Percentiles rank a stretch among this genome's conserved stretches.
These are phyloP conservation scores for Penicillium nordicum DNA, from an alignment of 2,329 filamentous ascomycete genomes.

Conservation along the genomic window DNA sequence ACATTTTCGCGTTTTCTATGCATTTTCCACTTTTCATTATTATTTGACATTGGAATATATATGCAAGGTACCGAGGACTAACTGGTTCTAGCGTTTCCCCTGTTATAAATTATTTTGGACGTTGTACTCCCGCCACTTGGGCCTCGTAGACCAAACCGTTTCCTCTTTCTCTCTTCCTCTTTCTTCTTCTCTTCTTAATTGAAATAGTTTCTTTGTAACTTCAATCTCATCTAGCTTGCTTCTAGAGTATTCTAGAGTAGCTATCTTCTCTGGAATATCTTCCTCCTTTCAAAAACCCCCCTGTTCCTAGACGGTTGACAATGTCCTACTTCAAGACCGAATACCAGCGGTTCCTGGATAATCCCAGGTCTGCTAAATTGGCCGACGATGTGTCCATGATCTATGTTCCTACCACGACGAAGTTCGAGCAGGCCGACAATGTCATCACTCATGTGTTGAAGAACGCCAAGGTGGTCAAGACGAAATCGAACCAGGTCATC, in stretches of 20 bases:
- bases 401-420: constrained; percentile 86
- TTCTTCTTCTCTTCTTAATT: not conserved
- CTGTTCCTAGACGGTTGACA: constrained; percentile 9
- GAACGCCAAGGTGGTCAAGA: constrained; percentile 71
- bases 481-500: constrained; percentile 75
- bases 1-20: not conserved
- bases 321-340: constrained; percentile 45
- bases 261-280: not conserved
- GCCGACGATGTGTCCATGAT: constrained; percentile 66
- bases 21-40: not conserved
- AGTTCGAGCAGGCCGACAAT: constrained; percentile 65
- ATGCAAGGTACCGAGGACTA: constrained; percentile 11
- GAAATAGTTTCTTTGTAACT: not conserved
- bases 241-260: not conserved
- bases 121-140: not conserved
- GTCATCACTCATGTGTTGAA: constrained; percentile 78
- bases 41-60: not conserved
- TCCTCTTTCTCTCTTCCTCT: constrained; percentile 11
- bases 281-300: not conserved
- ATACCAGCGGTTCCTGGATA: constrained; percentile 70
- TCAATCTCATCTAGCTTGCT: not conserved
- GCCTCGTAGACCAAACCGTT: not conserved
- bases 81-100: not conserved
- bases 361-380: constrained; percentile 62
- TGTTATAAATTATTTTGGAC: not conserved